These are phyloP conservation scores for Chimonanthus salicifolius DNA, from an alignment of 164 flowering plant species.

Conservation along the genomic window DNA sequence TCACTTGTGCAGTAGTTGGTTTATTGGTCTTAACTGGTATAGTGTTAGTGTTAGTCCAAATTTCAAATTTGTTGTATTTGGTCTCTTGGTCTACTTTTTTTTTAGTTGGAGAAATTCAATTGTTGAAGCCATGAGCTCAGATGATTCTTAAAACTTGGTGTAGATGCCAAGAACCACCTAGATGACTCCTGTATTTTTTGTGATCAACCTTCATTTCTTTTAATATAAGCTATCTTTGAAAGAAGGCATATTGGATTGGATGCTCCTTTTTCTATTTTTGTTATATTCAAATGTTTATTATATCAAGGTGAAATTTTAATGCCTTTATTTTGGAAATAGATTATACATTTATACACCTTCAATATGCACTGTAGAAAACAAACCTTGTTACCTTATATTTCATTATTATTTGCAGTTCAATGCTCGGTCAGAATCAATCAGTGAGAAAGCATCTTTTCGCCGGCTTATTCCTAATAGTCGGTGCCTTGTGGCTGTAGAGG, in stretches of 20 bases:
- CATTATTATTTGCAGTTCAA: slow-evolving; percentile 60
- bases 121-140: no score
- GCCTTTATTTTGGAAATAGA: not conserved
- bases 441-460: slow-evolving; percentile 85
- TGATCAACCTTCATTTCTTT: no score
- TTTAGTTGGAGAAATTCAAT: no score
- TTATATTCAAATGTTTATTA: not conserved
- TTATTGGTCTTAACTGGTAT: no score
- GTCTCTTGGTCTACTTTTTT: no score
- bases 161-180: no score
- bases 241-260: not conserved
- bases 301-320: not conserved
- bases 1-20: no score
- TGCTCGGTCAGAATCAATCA: slow-evolving; percentile 83
- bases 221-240: not conserved
- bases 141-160: no score
- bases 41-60: no score
- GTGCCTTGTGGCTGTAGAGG: slow-evolving; percentile 81
- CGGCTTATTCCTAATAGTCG: slow-evolving; percentile 80
- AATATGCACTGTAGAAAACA: not conserved
- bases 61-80: no score
- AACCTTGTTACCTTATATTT: not conserved
- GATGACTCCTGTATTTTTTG: no score
- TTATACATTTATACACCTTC: not conserved
- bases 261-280: no score